These are phyloP conservation scores for Metschnikowia peoriensis DNA, from an alignment of 805 yeast species.

Conservation along the genomic window DNA sequence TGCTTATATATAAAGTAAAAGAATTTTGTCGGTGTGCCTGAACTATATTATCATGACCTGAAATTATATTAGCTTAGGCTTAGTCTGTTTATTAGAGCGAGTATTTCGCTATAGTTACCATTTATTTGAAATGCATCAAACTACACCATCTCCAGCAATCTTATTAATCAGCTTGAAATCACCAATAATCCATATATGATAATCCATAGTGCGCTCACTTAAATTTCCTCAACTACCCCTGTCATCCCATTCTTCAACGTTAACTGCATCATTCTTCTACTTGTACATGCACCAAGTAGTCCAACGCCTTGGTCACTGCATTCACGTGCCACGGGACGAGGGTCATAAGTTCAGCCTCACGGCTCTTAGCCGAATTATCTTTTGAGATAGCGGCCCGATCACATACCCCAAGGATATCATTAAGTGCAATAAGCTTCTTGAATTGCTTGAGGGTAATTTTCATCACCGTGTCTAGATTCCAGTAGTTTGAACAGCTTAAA, in stretches of 20 bases:
- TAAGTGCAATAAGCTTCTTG: constrained; percentile 51
- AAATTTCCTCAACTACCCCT: no score
- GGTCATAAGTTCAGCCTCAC: constrained; percentile 16
- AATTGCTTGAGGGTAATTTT: constrained; percentile 57
- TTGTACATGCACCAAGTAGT: constrained; percentile 55
- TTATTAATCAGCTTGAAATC: no score
- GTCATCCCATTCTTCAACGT: not conserved
- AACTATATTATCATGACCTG: no score
- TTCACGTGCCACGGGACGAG: constrained; percentile 72
- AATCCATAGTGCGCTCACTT: no score
- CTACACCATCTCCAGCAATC: no score
- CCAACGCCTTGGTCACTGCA: constrained; percentile 63
- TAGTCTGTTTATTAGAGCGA: no score
- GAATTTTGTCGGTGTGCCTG: no score
- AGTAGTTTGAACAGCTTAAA: constrained; percentile 69
- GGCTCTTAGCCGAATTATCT: constrained; percentile 7
- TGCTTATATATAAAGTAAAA: no score
- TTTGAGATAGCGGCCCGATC: constrained; percentile 4
- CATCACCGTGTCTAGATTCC: constrained; percentile 55
- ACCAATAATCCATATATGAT: no score
- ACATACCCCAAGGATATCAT: constrained; percentile 35
- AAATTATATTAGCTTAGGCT: no score
- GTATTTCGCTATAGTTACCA: no score
- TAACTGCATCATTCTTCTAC: constrained; percentile 27
- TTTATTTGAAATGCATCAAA: no score